These are phyloP conservation scores for Alternaria conjuncta DNA, from an alignment of 2,329 filamentous ascomycete genomes.

Conservation along the genomic window DNA sequence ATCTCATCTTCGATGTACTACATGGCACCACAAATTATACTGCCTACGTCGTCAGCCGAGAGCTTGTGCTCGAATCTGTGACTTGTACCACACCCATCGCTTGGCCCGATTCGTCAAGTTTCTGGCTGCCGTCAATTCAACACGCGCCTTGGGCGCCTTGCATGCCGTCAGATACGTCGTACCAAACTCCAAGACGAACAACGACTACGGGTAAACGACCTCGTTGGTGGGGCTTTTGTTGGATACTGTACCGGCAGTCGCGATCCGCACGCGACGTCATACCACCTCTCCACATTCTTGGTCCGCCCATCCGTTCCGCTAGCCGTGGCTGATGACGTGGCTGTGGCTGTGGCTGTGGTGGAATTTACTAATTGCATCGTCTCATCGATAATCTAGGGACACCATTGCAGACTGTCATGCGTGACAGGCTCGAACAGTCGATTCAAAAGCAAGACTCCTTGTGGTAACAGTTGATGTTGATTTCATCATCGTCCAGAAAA, in stretches of 20 bases:
- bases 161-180: neutral
- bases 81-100: neutral
- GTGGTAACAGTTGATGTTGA: neutral
- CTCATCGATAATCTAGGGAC: neutral
- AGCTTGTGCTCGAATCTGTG: slow-evolving; percentile 1
- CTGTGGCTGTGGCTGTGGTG: neutral
- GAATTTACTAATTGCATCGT: neutral
- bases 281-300: neutral
- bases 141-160: neutral
- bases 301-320: neutral
- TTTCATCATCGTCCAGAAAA: neutral
- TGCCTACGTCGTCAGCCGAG: neutral
- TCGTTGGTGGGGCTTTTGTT: neutral
- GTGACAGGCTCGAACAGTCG: neutral
- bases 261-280: slow-evolving; percentile 7
- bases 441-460: neutral
- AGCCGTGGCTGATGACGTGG: slow-evolving; percentile 10
- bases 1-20: neutral
- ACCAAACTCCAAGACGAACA: neutral
- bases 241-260: slow-evolving; percentile 2
- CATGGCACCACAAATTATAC: neutral
- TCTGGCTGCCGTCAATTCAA: neutral
- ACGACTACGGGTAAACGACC: neutral
- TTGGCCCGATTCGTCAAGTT: slow-evolving; percentile 2
- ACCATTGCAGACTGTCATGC: neutral